Evolutionary conservation across 495 filamentous ascomycete genomes (phyloP), one percentile per base, ranked within the genome.

Genomic region (Penicillium longicatenatum): DNA sequence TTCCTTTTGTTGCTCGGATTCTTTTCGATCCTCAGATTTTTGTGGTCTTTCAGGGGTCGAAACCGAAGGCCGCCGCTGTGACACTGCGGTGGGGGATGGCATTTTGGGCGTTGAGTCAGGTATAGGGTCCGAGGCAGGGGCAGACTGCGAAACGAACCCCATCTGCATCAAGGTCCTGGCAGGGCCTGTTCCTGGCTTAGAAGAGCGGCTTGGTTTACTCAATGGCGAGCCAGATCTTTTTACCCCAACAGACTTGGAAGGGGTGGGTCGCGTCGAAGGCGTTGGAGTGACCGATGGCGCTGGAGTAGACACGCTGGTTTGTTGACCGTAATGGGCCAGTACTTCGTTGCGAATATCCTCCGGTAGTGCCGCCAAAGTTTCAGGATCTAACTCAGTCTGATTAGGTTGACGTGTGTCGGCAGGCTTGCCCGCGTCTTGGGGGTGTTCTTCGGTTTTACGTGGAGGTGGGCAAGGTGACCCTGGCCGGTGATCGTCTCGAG

Each of bases 261-360:
- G 80, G 39, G 53, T 68, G 64, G 48, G 81, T 1, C 84, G 86
- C 12, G 85, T 86, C 24, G 84, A 53, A 22, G 67, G 61, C 10
- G 71, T 58, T 26, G 69, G 57, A 56, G 63, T 8, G 39, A 67
- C 10, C 29, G 26, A 42, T 24, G 54, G 16, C 20, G 45, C 19
- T 6, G 39, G 10, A 10, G 37, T 51, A 20, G 45, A 14, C 29
- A 29, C 2, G 17, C 17, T 19, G 14, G 63, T 37, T 11, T 61
- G 54, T 9, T 61, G 65, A 0, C 67, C 66, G 67, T 96, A 94
- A 50, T 86, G 87, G 4, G 80, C 83, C 7, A 93, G 73, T 9
- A 96, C 76, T 66, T 97, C 92, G 19, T 86, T 84, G 55, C 91
- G 87, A 60, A 97, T 83, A 57, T 94, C 91, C 43, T 88, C 86